These are phyloP conservation scores for Entomophthora muscae DNA, from an alignment of 371 early-diverging fungal species.

Conservation along the genomic window DNA sequence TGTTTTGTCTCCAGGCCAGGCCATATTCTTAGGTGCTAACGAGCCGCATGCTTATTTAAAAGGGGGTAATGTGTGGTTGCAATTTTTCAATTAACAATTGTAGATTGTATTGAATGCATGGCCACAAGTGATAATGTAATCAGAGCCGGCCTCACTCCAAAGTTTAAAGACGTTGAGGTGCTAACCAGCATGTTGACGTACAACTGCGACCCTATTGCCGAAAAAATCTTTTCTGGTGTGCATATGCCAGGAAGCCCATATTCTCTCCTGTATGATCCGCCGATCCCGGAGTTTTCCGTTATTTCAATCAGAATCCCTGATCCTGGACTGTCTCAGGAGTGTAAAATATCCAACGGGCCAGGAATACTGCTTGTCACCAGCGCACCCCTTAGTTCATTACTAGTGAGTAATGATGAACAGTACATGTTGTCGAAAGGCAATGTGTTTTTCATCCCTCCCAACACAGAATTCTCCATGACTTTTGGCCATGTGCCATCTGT, in stretches of 20 bases:
- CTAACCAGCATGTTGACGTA: constrained; percentile 87
- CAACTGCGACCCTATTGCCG: constrained; percentile 51
- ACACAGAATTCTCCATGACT: neutral
- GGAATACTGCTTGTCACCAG: constrained; percentile 1
- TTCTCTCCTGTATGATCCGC: constrained; percentile 78
- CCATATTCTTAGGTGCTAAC: constrained; percentile 88
- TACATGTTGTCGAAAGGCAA: neutral
- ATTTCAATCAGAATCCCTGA: constrained; percentile 11
- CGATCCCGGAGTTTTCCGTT: constrained; percentile 88
- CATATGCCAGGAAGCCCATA: constrained; percentile 13
- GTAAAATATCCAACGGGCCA: neutral
- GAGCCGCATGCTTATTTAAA: constrained; percentile 94
- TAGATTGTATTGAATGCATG: constrained; percentile 96
- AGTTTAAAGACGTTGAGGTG: constrained; percentile 88
- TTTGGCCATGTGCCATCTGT: neutral
- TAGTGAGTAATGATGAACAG: neutral
- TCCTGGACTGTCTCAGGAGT: neutral
- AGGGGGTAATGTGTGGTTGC: constrained; percentile 68
- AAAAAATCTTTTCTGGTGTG: constrained; percentile 47
- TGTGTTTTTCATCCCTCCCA: constrained; percentile 1
- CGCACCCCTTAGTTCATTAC: neutral
- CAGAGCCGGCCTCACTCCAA: constrained; percentile 94
- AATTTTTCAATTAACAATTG: neutral
- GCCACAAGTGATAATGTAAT: constrained; percentile 95
- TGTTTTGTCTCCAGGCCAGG: constrained; percentile 60